phyloP scores from a whole-genome alignment of 495 filamentous ascomycete species.

The Talaromyces trachyspermus region DNA sequence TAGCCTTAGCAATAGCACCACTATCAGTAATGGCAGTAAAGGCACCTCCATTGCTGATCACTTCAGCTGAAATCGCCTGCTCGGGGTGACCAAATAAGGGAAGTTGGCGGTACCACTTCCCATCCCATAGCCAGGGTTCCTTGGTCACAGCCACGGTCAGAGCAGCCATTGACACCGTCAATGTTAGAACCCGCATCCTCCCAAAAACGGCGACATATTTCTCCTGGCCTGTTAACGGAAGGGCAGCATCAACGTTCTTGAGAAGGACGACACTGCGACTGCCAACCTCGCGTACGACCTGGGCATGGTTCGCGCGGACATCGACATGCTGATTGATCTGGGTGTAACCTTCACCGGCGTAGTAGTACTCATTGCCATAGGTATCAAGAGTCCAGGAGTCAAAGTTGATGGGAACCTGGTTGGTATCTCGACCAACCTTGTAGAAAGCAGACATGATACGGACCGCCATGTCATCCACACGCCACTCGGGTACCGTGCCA shows the following conservation, averaged over 20 bases:
- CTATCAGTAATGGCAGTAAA: slow-evolving; percentile 75
- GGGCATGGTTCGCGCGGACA: slow-evolving; percentile 67
- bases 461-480: slow-evolving; percentile 86
- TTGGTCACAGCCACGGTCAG: slow-evolving; percentile 73
- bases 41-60: slow-evolving; percentile 48
- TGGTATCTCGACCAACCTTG: slow-evolving; percentile 68
- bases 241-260: slow-evolving; percentile 67
- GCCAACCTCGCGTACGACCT: slow-evolving; percentile 65
- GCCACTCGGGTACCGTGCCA: slow-evolving; percentile 83
- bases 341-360: slow-evolving; percentile 49
- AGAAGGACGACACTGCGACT: slow-evolving; percentile 76
- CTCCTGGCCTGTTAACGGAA: slow-evolving; percentile 71
- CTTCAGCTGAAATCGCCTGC: slow-evolving; percentile 72
- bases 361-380: slow-evolving; percentile 58
- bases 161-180: slow-evolving; percentile 77
- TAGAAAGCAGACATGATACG: slow-evolving; percentile 93
- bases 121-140: slow-evolving; percentile 92
- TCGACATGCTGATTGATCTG: slow-evolving; percentile 81
- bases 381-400: slow-evolving; percentile 78
- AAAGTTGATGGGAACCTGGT: slow-evolving; percentile 69
- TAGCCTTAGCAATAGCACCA: slow-evolving; percentile 52
- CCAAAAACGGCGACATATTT: slow-evolving; percentile 76
- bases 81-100: slow-evolving; percentile 89
- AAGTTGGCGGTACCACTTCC: slow-evolving; percentile 85
- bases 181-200: slow-evolving; percentile 75